Evolutionary conservation across 2,329 filamentous ascomycete genomes (phyloP).

Genomic region (Knoxdaviesia capensis): DNA sequence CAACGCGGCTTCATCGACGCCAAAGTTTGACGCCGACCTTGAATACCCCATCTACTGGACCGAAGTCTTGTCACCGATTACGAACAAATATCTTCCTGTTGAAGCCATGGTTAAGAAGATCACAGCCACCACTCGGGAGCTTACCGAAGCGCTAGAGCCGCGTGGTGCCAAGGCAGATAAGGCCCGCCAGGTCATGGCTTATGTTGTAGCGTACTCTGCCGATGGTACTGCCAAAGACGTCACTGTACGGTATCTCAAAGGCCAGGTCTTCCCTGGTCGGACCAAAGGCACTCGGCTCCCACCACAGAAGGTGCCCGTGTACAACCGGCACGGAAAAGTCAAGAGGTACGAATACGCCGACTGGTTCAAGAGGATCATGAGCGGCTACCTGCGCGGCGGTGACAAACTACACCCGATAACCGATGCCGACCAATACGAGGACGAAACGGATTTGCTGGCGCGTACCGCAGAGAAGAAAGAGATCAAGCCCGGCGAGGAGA

Average conservation of each 20-base stretch:
- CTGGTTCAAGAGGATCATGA: slow-evolving; percentile 74
- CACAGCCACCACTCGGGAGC: slow-evolving; percentile 51
- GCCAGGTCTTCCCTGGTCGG: slow-evolving; percentile 64
- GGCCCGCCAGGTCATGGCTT: slow-evolving; percentile 75
- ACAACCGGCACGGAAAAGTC: slow-evolving; percentile 59
- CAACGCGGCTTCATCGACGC: slow-evolving; percentile 12
- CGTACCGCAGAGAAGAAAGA: slow-evolving; percentile 54
- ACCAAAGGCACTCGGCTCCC: slow-evolving; percentile 72
- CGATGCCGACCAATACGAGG: slow-evolving; percentile 59
- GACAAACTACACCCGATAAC: slow-evolving; percentile 32
- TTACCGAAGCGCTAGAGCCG: slow-evolving; percentile 59
- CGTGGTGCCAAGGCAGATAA: slow-evolving; percentile 68
- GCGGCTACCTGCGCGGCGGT: slow-evolving; percentile 39
- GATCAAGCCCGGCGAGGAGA: slow-evolving; percentile 56
- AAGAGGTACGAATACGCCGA: slow-evolving; percentile 60
- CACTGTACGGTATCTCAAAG: slow-evolving; percentile 74
- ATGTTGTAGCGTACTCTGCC: slow-evolving; percentile 61
- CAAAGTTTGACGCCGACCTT: slow-evolving; percentile 53
- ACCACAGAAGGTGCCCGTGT: slow-evolving; percentile 60
- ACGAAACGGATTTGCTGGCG: slow-evolving; percentile 55
- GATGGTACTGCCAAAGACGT: slow-evolving; percentile 91
- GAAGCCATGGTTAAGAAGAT: slow-evolving; percentile 52
- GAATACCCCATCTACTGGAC: slow-evolving; percentile 85
- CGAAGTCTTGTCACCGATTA: slow-evolving; percentile 68
- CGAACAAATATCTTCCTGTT: slow-evolving; percentile 58